These are phyloP conservation scores for Ochromonas danica DNA, from an alignment of 108 stramenopile genomes.

Conservation along the genomic window DNA sequence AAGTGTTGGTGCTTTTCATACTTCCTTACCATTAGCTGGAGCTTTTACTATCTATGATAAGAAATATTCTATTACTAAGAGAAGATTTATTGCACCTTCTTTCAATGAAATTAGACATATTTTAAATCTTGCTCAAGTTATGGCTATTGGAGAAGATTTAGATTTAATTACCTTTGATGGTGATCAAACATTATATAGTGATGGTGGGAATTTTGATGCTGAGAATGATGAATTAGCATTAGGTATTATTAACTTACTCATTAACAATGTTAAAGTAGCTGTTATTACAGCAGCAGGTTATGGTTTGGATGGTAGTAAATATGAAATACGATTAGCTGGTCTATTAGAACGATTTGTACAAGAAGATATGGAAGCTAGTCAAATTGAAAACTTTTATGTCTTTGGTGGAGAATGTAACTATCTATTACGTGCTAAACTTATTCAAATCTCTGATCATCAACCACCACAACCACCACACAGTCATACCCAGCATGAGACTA, in stretches of 20 bases:
- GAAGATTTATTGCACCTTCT: conserved; percentile 73
- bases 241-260: conserved; percentile 52
- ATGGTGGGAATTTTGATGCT: conserved; percentile 86
- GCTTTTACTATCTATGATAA: conserved; percentile 78
- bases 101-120: conserved; percentile 90
- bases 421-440: conserved; percentile 49
- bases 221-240: conserved; percentile 43
- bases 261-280: conserved; percentile 73
- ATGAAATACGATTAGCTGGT: conserved; percentile 76
- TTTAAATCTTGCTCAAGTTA: conserved; percentile 80
- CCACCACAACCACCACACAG: too few relatives aligned
- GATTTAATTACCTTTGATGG: conserved; percentile 84
- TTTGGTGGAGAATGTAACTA: conserved; percentile 93
- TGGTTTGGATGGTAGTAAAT: conserved; percentile 76
- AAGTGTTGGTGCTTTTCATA: conserved; percentile 79
- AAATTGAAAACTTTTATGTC: conserved; percentile 77
- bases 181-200: conserved; percentile 82
- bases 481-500: too few relatives aligned
- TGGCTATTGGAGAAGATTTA: conserved; percentile 76
- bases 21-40: conserved; percentile 67
- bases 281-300: conserved; percentile 93
- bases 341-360: conserved; percentile 71
- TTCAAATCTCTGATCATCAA: too few relatives aligned
- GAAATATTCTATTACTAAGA: conserved; percentile 71
- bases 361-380: conserved; percentile 59